A percentile compares a stretch with the other conserved stretches of the same genome.
Conservation (phyloP, 2,329 filamentous ascomycete species). For the Pestalotiopsis sp. region DNA sequence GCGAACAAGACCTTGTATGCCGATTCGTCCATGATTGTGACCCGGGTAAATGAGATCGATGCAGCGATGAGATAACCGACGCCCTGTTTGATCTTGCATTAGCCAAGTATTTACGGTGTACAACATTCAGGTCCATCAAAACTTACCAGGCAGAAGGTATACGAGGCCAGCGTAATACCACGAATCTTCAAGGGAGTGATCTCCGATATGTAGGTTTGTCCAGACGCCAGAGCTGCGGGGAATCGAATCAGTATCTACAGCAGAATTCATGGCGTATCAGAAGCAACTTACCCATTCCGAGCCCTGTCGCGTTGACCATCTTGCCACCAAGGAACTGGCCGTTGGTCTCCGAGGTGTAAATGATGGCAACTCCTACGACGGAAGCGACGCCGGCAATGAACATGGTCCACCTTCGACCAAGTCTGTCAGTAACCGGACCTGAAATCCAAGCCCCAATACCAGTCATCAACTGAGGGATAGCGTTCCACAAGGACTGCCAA, state of each 20-base stretch:
- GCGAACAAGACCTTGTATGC: conserved; percentile 12
- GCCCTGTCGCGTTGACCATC: conserved; percentile 10
- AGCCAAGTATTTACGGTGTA: neutral
- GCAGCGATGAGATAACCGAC: conserved; percentile 12
- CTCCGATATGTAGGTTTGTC: conserved; percentile 12
- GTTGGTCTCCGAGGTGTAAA: conserved; percentile 2
- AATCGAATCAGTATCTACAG: neutral
- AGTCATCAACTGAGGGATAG: conserved; percentile 8
- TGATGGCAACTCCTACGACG: conserved; percentile 3
- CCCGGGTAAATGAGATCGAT: conserved; percentile 10
- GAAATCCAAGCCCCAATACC: conserved; percentile 9
- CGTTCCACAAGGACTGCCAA: conserved; percentile 12
- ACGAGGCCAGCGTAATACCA: conserved; percentile 9
- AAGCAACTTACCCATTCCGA: conserved; percentile 8
- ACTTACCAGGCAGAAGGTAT: conserved; percentile 10
- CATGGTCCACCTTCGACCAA: conserved; percentile 10
- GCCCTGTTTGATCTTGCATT: neutral
- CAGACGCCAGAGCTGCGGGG: conserved; percentile 5
- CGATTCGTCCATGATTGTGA: conserved; percentile 11
- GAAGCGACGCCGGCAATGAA: conserved; percentile 9
- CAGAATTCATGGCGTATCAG: neutral
- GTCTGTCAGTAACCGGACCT: conserved; percentile 6
- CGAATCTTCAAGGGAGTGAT: conserved; percentile 12
- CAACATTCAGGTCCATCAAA: neutral
- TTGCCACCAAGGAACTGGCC: conserved; percentile 12